These are phyloP conservation scores for Xylaria sp. DNA, from an alignment of 2,329 filamentous ascomycete genomes.

Conservation along the genomic window DNA sequence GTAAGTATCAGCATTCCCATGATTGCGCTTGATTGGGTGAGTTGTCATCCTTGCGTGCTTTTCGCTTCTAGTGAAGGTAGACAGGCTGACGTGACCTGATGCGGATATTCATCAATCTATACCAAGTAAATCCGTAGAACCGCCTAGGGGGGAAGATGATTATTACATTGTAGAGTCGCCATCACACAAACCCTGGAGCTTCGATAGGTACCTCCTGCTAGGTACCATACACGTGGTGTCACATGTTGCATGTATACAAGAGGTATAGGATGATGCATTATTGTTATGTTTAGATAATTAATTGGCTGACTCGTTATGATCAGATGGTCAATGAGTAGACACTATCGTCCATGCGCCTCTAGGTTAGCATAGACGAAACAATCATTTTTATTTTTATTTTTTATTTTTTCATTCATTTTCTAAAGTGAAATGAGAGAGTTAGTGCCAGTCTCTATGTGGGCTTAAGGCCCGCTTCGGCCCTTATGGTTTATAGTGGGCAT, in stretches of 20 bases:
- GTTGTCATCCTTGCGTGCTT: neutral
- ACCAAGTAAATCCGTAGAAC: neutral
- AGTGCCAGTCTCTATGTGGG: too few species aligned
- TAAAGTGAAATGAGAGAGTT: too few species aligned
- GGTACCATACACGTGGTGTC: neutral
- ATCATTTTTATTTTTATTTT: too few species aligned
- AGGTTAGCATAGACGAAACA: neutral
- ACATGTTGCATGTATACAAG: neutral
- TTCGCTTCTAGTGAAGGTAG: neutral
- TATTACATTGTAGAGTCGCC: neutral
- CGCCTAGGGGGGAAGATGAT: neutral
- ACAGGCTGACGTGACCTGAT: neutral
- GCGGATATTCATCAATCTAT: neutral
- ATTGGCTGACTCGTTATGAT: too few species aligned
- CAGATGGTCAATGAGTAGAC: too few species aligned
- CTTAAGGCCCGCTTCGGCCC: neutral
- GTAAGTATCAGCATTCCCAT: neutral
- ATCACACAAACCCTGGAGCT: neutral
- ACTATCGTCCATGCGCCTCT: neutral
- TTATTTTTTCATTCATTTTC: too few species aligned
- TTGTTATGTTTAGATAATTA: neutral
- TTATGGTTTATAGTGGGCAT: constrained; percentile 5
- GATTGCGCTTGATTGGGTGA: constrained; percentile 10
- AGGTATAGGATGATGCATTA: neutral
- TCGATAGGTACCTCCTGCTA: too few species aligned